Percentiles rank a stretch among this genome's conserved stretches.
These are phyloP conservation scores for Brassica cretica DNA, from an alignment of 345 rosid genomes.

Conservation along the genomic window DNA sequence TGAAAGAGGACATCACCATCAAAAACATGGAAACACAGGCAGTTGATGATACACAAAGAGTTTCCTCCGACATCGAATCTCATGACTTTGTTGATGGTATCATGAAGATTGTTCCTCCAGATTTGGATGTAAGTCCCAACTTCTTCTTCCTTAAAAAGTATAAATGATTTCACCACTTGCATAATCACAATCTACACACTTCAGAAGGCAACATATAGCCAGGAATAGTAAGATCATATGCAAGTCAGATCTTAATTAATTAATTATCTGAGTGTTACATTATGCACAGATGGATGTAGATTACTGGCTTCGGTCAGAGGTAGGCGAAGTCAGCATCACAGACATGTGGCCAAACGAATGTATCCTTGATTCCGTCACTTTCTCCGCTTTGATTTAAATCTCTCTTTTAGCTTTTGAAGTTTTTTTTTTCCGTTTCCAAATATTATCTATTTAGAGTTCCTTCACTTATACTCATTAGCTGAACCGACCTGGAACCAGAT, in stretches of 20 bases:
- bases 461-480: conserved; percentile 30
- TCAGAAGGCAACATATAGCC: neutral
- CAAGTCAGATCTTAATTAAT: neutral
- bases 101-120: conserved; percentile 94
- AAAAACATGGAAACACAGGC: conserved; percentile 57
- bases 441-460: conserved; percentile 15
- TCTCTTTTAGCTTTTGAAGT: neutral
- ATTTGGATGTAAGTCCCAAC: conserved; percentile 70
- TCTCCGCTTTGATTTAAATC: conserved; percentile 3
- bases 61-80: conserved; percentile 56
- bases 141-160: neutral
- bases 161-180: neutral
- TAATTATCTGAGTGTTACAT: conserved; percentile 13
- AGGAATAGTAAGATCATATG: neutral
- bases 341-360: conserved; percentile 85
- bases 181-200: conserved; percentile 11
- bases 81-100: conserved; percentile 86
- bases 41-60: conserved; percentile 52
- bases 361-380: conserved; percentile 52
- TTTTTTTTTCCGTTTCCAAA: neutral
- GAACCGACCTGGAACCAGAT: conserved; percentile 29
- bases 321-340: conserved; percentile 80
- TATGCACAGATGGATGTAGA: conserved; percentile 72
- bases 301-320: conserved; percentile 95
- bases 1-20: conserved; percentile 57